phyloP scores from a whole-genome alignment of 805 yeast species.

The fission yeast (Schizosaccharomyces pombe) region DNA sequence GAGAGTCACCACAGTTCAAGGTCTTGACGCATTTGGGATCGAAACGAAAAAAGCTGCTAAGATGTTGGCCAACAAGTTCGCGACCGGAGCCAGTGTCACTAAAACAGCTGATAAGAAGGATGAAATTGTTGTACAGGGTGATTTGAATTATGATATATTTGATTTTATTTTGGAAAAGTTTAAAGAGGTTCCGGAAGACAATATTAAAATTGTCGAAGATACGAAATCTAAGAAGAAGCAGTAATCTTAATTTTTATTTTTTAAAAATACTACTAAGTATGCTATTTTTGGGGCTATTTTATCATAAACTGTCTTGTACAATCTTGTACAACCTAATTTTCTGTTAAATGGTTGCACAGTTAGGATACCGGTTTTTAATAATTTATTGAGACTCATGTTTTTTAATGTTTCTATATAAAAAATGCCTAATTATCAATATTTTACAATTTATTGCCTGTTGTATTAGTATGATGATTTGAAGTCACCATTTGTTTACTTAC shows the following conservation, averaged over 20 bases:
- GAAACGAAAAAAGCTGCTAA: slow-evolving; percentile 81
- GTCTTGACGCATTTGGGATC: slow-evolving; percentile 67
- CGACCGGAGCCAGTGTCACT: slow-evolving; percentile 84
- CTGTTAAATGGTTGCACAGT: too few relatives aligned
- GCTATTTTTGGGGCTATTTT: too few relatives aligned
- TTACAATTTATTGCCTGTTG: too few relatives aligned
- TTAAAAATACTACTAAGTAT: background rate
- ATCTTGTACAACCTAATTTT: too few relatives aligned
- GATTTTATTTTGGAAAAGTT: slow-evolving; percentile 44
- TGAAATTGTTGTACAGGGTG: slow-evolving; percentile 83
- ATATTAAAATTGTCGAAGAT: slow-evolving; percentile 73
- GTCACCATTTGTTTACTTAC: too few relatives aligned
- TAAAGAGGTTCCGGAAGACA: slow-evolving; percentile 59
- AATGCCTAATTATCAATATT: too few relatives aligned
- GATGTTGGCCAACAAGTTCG: slow-evolving; percentile 79
- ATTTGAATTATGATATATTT: slow-evolving; percentile 77
- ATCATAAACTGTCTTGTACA: too few relatives aligned
- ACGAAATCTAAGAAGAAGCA: slow-evolving; percentile 43
- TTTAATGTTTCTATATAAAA: too few relatives aligned
- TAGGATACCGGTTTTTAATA: too few relatives aligned
- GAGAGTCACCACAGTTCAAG: slow-evolving; percentile 64
- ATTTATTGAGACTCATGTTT: too few relatives aligned
- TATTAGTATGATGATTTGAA: too few relatives aligned
- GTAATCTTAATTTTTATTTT: background rate
- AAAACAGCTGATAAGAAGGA: slow-evolving; percentile 81